Conservation (phyloP, 345 rosid species). For the Physaria fendleri region DNA sequence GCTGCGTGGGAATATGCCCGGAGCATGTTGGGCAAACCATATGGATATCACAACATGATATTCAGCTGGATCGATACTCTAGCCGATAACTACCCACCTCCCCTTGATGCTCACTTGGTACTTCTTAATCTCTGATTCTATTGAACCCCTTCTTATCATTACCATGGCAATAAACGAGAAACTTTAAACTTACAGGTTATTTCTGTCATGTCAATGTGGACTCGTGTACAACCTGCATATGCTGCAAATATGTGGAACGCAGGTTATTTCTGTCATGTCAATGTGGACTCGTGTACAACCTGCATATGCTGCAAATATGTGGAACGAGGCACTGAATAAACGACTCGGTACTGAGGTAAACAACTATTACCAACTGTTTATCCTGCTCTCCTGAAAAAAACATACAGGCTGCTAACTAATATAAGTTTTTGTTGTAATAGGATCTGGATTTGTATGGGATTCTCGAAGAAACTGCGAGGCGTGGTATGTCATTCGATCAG, state of each 20-base stretch:
- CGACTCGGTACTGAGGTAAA: slow-evolving; percentile 89
- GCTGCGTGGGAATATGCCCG: slow-evolving; percentile 96
- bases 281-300: slow-evolving; percentile 98
- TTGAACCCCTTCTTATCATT: neutral
- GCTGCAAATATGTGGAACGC: slow-evolving; percentile 99
- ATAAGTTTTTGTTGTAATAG: slow-evolving; percentile 31
- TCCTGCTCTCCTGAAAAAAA: neutral
- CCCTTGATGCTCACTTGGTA: slow-evolving; percentile 99
- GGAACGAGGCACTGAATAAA: slow-evolving; percentile 98
- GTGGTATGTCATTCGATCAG: slow-evolving; percentile 75
- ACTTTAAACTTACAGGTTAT: slow-evolving; percentile 50
- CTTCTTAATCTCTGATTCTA: neutral
- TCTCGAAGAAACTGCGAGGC: slow-evolving; percentile 70
- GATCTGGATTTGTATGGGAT: slow-evolving; percentile 73
- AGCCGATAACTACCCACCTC: slow-evolving; percentile 94
- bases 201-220: slow-evolving; percentile 99
- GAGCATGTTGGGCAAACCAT: slow-evolving; percentile 97
- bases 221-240: slow-evolving; percentile 89
- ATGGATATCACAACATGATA: slow-evolving; percentile 99
- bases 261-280: slow-evolving; percentile 99
- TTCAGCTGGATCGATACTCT: slow-evolving; percentile 98
- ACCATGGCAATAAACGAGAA: neutral
- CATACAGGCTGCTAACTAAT: neutral
- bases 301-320: slow-evolving; percentile 95
- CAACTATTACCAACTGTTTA: neutral